phyloP scores from a whole-genome alignment of 495 filamentous ascomycete species.

The Lasiosphaeriaceae sp. region DNA sequence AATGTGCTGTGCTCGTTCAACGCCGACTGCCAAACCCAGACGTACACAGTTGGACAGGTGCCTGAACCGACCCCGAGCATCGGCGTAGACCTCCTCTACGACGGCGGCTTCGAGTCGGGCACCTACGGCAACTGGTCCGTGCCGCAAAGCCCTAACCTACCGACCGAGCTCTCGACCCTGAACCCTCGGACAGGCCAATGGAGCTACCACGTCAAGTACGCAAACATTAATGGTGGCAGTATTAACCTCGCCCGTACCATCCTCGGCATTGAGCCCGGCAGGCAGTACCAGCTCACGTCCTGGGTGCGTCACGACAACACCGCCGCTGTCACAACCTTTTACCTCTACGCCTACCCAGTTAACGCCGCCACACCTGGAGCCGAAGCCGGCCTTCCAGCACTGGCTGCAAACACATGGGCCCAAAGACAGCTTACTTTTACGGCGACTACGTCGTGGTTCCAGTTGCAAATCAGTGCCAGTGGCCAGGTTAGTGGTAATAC shows the following conservation, averaged over 20 bases:
- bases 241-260: not conserved
- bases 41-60: not conserved
- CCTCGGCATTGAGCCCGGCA: not conserved
- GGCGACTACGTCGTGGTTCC: not conserved
- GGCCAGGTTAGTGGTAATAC: not conserved
- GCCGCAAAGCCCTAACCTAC: not conserved
- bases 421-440: not conserved
- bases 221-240: constrained; percentile 1
- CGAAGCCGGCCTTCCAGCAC: not conserved
- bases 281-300: not conserved
- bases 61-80: not conserved
- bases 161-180: constrained; percentile 1
- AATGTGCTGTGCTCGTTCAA: constrained; percentile 1
- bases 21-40: constrained; percentile 1
- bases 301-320: constrained; percentile 2
- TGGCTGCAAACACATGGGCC: not conserved
- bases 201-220: not conserved
- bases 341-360: not conserved
- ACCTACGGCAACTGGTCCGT: constrained; percentile 3
- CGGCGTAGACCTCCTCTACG: constrained; percentile 5
- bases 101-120: constrained; percentile 9
- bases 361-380: not conserved
- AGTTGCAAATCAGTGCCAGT: not conserved
- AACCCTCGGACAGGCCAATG: not conserved
- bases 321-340: not conserved